Conservation (phyloP, 768 basidiomycete species). For the Podaxis sp. region DNA sequence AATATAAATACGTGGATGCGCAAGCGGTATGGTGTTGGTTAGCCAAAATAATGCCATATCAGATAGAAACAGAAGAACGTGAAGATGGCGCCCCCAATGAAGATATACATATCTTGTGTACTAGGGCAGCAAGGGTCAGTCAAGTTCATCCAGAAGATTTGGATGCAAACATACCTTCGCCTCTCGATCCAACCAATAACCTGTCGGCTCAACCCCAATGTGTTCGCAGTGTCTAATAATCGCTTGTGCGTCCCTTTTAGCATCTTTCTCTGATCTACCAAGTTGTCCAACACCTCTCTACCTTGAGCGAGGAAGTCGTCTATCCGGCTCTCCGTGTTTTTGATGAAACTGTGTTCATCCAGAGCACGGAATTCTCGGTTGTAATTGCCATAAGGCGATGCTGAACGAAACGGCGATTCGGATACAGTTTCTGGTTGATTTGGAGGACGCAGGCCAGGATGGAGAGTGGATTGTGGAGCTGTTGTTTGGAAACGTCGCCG, state of each 20-base stretch:
- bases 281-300: constrained; percentile 83
- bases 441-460: constrained; percentile 41
- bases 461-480: constrained; percentile 44
- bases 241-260: constrained; percentile 92
- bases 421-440: constrained; percentile 50
- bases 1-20: background rate
- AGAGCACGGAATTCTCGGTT: constrained; percentile 76
- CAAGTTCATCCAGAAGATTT: background rate
- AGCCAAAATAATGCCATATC: constrained; percentile 89
- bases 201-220: constrained; percentile 86
- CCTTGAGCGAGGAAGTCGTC: constrained; percentile 95
- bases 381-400: constrained; percentile 48
- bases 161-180: constrained; percentile 60
- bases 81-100: constrained; percentile 76
- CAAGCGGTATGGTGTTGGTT: constrained; percentile 9
- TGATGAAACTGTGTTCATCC: constrained; percentile 85
- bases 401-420: constrained; percentile 81
- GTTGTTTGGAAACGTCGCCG: constrained; percentile 63
- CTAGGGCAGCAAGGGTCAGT: constrained; percentile 33
- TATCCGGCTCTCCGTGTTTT: constrained; percentile 73
- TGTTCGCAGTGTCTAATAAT: constrained; percentile 88
- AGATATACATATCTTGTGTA: constrained; percentile 94
- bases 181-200: constrained; percentile 98
- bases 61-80: constrained; percentile 93
- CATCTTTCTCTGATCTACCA: constrained; percentile 89